Base-by-base conservation (phyloP, 345 rosid genomes). In the Acer saccharum region DNA sequence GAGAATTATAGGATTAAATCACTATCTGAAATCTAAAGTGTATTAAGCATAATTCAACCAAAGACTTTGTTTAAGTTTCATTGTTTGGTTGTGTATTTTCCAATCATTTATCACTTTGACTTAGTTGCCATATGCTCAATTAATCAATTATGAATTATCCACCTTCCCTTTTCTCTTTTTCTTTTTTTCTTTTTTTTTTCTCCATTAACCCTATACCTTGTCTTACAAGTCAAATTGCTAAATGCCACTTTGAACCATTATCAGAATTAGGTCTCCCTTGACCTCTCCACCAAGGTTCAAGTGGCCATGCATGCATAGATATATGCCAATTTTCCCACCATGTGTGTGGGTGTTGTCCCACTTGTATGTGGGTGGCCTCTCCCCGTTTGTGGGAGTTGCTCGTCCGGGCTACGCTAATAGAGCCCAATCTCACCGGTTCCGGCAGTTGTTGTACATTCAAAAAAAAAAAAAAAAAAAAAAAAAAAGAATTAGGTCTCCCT, bases 61-160 rank as follows among this genome's bases (percentile, higher is more conserved):
- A 55, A 66, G 72, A 65, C 29, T 52, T 35, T 65, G 65, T 8
- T 63, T 23, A 52, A 68, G 73, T 73, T 62, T 29, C 12, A 27
- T 55, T 39, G 32, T 3, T 41, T 69, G 62, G 64, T 10, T 55
- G 68, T 68, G 70, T 27, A 6, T 35, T 74, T 68, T 3, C 67
- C 82, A 82, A 78, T 75, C 71, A 82, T 82, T 71, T 29, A 48
- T 67, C 75, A 67, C 46, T 48, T 78, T 76, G 85, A 78, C 77
- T n/a, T n/a, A 44, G 0, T 6, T 39, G 25, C 52, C 68, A 71
- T 20, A 20, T 10, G 8, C 74, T 32, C 76, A 48, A 74, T 20
- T 25, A n/a, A 70, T 48, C 76, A 48, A 74, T 27, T 25, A 70
- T 48, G 72, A 48, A 74, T 27, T 25, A n/a, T 75, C 68, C 52